Conservation (phyloP, 2,329 filamentous ascomycete species). For the Trichophyton schoenleinii region DNA sequence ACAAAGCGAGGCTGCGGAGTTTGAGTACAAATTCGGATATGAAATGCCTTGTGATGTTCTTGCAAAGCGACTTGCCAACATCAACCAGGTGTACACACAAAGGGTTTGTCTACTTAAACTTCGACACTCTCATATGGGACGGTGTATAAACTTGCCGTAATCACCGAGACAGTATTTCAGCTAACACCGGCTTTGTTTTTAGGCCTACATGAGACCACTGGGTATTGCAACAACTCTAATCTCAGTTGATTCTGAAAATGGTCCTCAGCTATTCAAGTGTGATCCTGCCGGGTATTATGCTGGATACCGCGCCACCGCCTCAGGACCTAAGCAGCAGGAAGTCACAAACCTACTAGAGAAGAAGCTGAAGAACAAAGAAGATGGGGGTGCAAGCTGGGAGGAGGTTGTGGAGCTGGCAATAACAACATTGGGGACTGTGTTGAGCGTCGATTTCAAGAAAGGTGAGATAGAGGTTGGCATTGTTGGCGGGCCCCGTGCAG, state of each 20-base stretch:
- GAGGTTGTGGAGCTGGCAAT: constrained; percentile 97
- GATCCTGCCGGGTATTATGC: constrained; percentile 97
- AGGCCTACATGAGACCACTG: constrained; percentile 96
- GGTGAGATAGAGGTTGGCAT: constrained; percentile 96
- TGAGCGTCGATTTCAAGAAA: constrained; percentile 99
- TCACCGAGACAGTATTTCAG: background rate
- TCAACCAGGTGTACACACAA: constrained; percentile 98
- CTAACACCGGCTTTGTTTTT: constrained; percentile 9
- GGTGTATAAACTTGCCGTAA: background rate
- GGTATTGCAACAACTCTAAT: constrained; percentile 92
- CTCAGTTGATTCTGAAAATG: constrained; percentile 81
- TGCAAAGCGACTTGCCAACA: constrained; percentile 94
- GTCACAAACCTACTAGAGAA: constrained; percentile 97
- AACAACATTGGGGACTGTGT: constrained; percentile 82
- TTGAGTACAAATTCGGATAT: constrained; percentile 97
- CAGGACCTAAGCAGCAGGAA: constrained; percentile 96
- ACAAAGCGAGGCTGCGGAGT: constrained; percentile 90
- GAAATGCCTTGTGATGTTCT: constrained; percentile 98
- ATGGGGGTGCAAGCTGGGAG: constrained; percentile 83
- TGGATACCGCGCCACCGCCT: constrained; percentile 95
- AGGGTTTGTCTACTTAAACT: constrained; percentile 47
- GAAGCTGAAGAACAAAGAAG: constrained; percentile 99
- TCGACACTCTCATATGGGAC: background rate
- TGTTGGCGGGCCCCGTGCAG: constrained; percentile 71
- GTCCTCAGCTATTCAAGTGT: constrained; percentile 94